These are phyloP conservation scores for Euryodendron excelsum DNA, from an alignment of 148 eudicot genomes.

Conservation along the genomic window DNA sequence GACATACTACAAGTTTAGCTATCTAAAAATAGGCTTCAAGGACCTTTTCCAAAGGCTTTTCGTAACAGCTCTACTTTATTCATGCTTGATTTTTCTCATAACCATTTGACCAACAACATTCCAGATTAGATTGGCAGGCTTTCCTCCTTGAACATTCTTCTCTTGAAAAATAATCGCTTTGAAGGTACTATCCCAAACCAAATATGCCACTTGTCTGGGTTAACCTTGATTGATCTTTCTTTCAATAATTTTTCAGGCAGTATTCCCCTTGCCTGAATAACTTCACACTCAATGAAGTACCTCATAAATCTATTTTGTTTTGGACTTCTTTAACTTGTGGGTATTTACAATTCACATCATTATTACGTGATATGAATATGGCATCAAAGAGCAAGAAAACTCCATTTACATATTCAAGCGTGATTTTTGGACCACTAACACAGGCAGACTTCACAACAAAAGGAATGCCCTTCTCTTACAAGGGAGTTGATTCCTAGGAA, in stretches of 20 bases:
- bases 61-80: background rate
- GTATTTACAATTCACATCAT: background rate
- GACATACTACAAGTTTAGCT: no score
- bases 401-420: no score
- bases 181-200: background rate
- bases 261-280: background rate
- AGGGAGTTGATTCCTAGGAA: no score
- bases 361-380: background rate
- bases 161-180: background rate
- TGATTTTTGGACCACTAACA: no score
- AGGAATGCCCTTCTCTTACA: no score
- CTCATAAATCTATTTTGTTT: no score
- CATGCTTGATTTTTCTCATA: background rate
- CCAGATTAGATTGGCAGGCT: background rate
- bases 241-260: background rate
- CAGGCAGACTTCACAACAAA: no score
- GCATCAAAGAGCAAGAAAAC: background rate
- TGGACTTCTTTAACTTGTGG: no score
- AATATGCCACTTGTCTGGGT: no score
- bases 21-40: no score
- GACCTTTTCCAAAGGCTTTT: no score
- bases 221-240: no score
- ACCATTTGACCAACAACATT: background rate
- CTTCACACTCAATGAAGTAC: background rate
- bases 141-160: background rate